Evolutionary conservation across 768 basidiomycete genomes (phyloP), one percentile per base, ranked within the genome.

Genomic region (Tremella mesenterica): DNA sequence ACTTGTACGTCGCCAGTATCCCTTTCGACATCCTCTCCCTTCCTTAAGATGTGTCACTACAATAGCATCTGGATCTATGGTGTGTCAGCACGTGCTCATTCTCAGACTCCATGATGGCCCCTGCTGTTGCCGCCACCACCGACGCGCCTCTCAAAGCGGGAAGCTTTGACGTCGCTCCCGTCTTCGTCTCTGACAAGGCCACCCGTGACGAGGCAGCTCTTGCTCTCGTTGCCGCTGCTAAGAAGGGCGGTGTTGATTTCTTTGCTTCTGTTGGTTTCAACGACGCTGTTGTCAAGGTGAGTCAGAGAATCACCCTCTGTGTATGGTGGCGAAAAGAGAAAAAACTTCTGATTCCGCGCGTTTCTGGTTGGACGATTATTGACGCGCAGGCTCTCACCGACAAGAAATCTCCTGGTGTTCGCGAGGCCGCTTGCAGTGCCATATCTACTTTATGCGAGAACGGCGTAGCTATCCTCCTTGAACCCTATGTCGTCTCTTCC

Each of bases 401-500:
- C 83, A 97, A 96, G 82, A 95, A 92, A 79, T 87, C 85, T 16
- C 84, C 89, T 48, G 85, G 84, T 58, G 81, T 85, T 59, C 89
- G 92, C 72, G 88, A 96, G 76, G 88, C 84, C 64, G 91, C 89
- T 50, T 85, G 85, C 48, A 76, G 79, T 71, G 81, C 85, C 71
- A 76, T 95, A 69, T 73, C 76, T 48, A 76, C 79, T 38, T 76
- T 95, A 63, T 78, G 81, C 61, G 70, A 80, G 70, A 78, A 81
- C 54, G 86, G 85, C 61, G 85, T 84, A 44, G 76, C 83, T 61
- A 84, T 81, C 66, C 83, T 86, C 44, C 82, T 99, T 60, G 91
- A 93, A 75, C 88, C 91, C 34, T 79, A 83, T 69, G 86, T 96
- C 77, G 75, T 92, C 72, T 81, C 83, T 61, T 88, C 87, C 54